Base-by-base conservation (phyloP, 148 eudicot genomes). In the Vaccinium myrtillus region DNA sequence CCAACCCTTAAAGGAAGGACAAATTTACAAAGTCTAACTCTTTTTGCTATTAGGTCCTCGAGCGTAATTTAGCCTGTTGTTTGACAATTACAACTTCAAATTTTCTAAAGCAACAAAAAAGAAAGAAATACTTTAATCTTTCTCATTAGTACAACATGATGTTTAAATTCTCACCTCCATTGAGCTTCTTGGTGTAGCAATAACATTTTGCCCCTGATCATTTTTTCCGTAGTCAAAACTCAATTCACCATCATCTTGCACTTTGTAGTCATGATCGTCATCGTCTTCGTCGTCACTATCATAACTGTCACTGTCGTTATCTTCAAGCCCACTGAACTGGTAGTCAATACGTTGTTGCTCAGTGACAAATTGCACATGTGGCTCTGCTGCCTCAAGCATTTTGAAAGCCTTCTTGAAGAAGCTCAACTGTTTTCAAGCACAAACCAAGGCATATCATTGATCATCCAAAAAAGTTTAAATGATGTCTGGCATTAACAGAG, bases 301-400 rank as follows among this genome's bases (percentile, higher is more conserved):
- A 46, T 63, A 77, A 79, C 81, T 85, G 67, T 88, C 89, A n/a
- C 36, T 86, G 76, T 87, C 89, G 80, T 91, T 95, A 87, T 93
- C 98, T 73, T 94, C 89, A 77, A 92, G 95, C 87, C 95, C 94
- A 75, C 87, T 90, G 86, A 95, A 95, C 12, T 91, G 92, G 88
- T 95, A 97, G 84, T 94, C 98, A 83, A 97, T 97, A 88, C 94
- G 98, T 79, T 93, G 99, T 71, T 87, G 92, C 75, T 91, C 93
- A 30, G 98, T 90, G 36, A 94, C 91, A 53, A 76, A 85, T 85
- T 94, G 92, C 55, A 97, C 98, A 85, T 94, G 91, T 71, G 99
- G 99, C 83, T 95, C 98, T 86, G 94, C 90, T 76, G 91, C 88
- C 90, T 97, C 98, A 70, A 97, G 94, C 63, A 95, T 91, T 84